Evolutionary conservation across 208 protist genomes (phyloP).

Genomic region (Balamuthia mandrillaris): DNA sequence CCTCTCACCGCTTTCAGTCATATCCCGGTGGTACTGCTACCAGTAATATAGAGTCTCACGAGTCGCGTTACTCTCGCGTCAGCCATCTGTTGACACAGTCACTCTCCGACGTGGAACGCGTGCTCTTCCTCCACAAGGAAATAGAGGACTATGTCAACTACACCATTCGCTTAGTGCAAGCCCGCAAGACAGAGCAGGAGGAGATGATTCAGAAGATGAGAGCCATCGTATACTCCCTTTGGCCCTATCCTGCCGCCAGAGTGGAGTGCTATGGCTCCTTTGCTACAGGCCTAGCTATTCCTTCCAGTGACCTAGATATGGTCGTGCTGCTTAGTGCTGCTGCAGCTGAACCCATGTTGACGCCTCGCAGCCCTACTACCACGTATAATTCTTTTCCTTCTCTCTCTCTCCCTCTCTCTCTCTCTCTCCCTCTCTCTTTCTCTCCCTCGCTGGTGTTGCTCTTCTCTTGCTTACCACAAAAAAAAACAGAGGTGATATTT

Average conservation of each 20-base stretch:
- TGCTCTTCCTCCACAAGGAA: constrained; percentile 24
- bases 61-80: neutral
- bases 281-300: neutral
- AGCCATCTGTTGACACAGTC: constrained; percentile 36
- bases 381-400: too few species aligned
- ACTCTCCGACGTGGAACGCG: constrained; percentile 8
- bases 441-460: too few species aligned
- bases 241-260: neutral
- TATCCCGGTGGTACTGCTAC: too few species aligned
- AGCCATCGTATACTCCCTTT: neutral
- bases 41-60: neutral
- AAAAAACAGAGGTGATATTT: too few species aligned
- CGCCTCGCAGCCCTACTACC: too few species aligned
- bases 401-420: too few species aligned
- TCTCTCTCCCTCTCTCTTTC: too few species aligned
- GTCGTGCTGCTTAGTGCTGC: neutral
- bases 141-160: constrained; percentile 31
- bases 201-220: neutral
- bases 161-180: neutral
- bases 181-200: neutral
- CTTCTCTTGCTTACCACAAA: too few species aligned
- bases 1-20: neutral
- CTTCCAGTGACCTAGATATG: neutral
- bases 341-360: too few species aligned
- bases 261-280: constrained; percentile 32